Evolutionary conservation across 768 basidiomycete genomes (phyloP), one percentile per base, ranked within the genome.

Genomic region (Gautieria morchelliformis): DNA sequence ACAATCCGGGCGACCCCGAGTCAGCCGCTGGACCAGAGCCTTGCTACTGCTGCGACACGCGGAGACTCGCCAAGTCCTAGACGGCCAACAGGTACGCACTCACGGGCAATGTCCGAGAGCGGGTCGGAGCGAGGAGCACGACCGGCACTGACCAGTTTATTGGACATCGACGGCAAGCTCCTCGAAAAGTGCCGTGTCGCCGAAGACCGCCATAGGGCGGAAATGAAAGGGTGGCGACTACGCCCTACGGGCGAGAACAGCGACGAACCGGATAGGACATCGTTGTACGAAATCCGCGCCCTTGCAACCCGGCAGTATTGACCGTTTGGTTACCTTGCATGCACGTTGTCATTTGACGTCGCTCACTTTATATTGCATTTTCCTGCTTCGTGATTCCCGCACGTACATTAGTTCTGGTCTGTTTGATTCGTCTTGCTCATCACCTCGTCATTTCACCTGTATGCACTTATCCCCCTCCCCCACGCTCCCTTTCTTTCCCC

Each of bases 271-370:
- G 83, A 85, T 65, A 81, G 84, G 58, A 78, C 80, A 40, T 77
- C 81, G 64, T 74, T 93, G 37, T 87, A 81, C 69, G 89, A 92
- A 69, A 91, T 93, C 60, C 82, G 89, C 61, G 86, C 85, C 24
- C 79, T 93, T 57, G 89, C 89, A 15, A 90, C 87, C n/a, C 81
- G 88, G 68, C 84, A 83, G 68, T 90, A 91, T 70, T 87, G 66
- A 80, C 63, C 57, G 61, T 56, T 8, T 27, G 20, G 10, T 49
- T 30, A n/a, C 24, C 33, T 32, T 45, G 20, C n/a, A 10, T 30
- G 22, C 41, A 39, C 22, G 44, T 41, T 45, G 35, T n/a, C 22
- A 20, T 37, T 40, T 53, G 4, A 45, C 17, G 14, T 46, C 22
- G 24, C 22, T 55, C 40, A 32, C 20, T 46, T 27, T 45, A 30